Evolutionary conservation across 1,284 basidiomycete species (phyloP).

Genomic region (Boletellus dicymbophilus): DNA sequence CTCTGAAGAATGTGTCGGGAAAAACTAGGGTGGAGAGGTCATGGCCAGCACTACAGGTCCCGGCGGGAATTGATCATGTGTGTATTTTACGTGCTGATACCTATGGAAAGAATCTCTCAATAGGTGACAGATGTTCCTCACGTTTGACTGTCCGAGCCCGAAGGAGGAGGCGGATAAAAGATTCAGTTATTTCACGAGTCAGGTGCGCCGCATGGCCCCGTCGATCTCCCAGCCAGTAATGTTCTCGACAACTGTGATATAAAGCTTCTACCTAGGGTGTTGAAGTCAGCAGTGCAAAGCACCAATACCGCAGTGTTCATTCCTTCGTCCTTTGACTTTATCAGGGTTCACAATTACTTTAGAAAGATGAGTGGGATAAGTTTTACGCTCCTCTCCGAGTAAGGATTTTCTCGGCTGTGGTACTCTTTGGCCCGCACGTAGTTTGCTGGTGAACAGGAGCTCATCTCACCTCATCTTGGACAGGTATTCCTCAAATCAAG

Average conservation of each 20-base stretch:
- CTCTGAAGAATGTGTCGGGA: slow-evolving; percentile 83
- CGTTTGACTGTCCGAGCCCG: slow-evolving; percentile 74
- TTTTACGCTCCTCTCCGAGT: slow-evolving; percentile 91
- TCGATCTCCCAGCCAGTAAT: not conserved
- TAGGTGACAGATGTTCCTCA: slow-evolving; percentile 59
- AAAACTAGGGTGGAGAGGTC: slow-evolving; percentile 70
- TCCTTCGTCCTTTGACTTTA: slow-evolving; percentile 97
- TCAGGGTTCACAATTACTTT: slow-evolving; percentile 88
- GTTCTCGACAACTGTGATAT: slow-evolving; percentile 2
- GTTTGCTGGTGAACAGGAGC: not conserved
- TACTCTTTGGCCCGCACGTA: not conserved
- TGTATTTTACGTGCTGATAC: slow-evolving; percentile 15
- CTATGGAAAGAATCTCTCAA: slow-evolving; percentile 8
- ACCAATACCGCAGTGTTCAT: slow-evolving; percentile 88
- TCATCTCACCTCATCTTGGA: not conserved
- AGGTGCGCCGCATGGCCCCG: slow-evolving; percentile 48
- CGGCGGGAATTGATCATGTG: slow-evolving; percentile 80
- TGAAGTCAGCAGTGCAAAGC: slow-evolving; percentile 92
- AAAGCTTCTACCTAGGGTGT: slow-evolving; percentile 76
- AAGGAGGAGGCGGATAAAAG: slow-evolving; percentile 87
- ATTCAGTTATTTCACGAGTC: slow-evolving; percentile 85
- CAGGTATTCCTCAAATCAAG: slow-evolving; percentile 91
- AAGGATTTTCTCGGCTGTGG: slow-evolving; percentile 21
- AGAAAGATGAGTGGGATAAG: slow-evolving; percentile 69
- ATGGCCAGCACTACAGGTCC: slow-evolving; percentile 76